Conservation (phyloP, 768 basidiomycete species). For the Lyophyllum shimeji region DNA sequence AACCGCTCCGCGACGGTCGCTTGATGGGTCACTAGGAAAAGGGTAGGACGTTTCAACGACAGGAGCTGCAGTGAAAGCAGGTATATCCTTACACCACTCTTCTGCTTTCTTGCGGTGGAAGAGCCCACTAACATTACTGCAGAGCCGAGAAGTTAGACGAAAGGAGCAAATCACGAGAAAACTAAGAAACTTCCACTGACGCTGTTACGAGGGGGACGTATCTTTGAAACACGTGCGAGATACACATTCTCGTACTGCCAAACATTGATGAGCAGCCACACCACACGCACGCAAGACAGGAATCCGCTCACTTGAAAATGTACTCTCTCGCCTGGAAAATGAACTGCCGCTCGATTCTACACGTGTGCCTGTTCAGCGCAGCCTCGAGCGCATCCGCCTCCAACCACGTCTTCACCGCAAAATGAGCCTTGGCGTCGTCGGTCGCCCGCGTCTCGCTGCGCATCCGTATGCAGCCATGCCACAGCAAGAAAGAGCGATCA, state of each 20-base stretch:
- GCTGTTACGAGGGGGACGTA: slow-evolving; percentile 58
- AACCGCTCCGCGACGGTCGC: slow-evolving; percentile 56
- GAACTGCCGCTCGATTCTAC: slow-evolving; percentile 64
- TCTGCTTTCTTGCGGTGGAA: slow-evolving; percentile 59
- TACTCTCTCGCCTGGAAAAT: slow-evolving; percentile 72
- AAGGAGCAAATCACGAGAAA: neutral
- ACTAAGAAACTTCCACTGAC: slow-evolving; percentile 33
- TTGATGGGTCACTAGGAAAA: slow-evolving; percentile 56
- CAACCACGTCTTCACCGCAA: slow-evolving; percentile 67
- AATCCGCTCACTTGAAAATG: slow-evolving; percentile 65
- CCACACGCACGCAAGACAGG: neutral
- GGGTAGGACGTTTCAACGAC: slow-evolving; percentile 5
- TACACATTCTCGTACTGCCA: slow-evolving; percentile 67
- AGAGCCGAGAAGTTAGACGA: neutral
- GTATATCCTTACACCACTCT: slow-evolving; percentile 58
- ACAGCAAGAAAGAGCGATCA: slow-evolving; percentile 66
- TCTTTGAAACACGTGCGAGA: slow-evolving; percentile 68
- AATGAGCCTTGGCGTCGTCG: slow-evolving; percentile 56
- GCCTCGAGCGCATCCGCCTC: slow-evolving; percentile 68
- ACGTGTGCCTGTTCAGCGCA: slow-evolving; percentile 62
- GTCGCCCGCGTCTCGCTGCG: slow-evolving; percentile 38
- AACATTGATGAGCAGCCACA: slow-evolving; percentile 4
- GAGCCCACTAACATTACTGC: slow-evolving; percentile 42
- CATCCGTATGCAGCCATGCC: slow-evolving; percentile 71
- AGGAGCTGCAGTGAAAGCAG: neutral